Base-by-base conservation (phyloP, 371 early-diverging fungal genomes). In the Nematocida parisii region DNA sequence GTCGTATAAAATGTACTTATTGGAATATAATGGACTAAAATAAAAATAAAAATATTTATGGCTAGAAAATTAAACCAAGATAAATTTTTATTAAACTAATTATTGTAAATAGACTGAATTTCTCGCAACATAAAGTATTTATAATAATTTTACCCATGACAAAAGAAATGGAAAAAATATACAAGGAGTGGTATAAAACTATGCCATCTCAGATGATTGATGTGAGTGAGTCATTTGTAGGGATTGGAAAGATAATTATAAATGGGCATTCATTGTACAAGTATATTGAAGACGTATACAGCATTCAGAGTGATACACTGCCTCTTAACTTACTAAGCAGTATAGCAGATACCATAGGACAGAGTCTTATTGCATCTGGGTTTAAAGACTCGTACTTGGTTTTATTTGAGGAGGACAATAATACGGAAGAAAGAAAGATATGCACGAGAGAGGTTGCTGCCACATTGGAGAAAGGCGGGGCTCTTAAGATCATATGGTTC, bases 171-270 rank as follows among this genome's bases (percentile, higher is more conserved):
- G 40, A 54, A 47, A 33, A 54, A 15, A 57, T 46, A 56, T 40
- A 66, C 20, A 74, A 20, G 13, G 67, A 70, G 11, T 77, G 80
- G 80, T 77, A 77, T 66, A 60, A 13, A 52, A 67, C 13, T n/a
- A 52, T 57, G 50, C 54, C 80, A 27, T 15, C 58, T 13, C 68
- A 77, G 20, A 46, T 77, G 52, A 54, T 77, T 20, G 80, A 77
- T 46, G 66, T 77, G 6, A 77, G 80, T 46, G 80, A 77, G 66
- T 39, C 80, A 50, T 77, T 77, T 67, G 80, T 77, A 6, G 80
- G 80, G 27, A 77, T 77, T 42, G 80, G 80, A 15, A 77, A 77
- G 80, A 77, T 77, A 11, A n/a, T 77, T 5, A 77, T 77, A 33
- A 77, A 71, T 45, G 80, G 71, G 4, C 80, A 71, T 40, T 56